phyloP scores from a whole-genome alignment of 228 moss, liverwort and hornwort genomes.

The Sphagnum magellanicum region DNA sequence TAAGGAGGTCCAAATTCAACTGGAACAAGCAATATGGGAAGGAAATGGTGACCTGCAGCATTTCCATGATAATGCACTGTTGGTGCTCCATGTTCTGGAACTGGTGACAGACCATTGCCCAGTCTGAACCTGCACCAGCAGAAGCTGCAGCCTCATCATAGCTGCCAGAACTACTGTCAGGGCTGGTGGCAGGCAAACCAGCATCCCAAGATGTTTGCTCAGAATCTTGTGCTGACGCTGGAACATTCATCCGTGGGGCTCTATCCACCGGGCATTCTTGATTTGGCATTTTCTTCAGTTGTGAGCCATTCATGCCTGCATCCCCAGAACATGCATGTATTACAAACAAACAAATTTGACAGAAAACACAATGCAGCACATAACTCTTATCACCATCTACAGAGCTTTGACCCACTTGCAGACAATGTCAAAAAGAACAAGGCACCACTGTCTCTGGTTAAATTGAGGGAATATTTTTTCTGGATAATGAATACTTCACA shows the following conservation, averaged over 20 bases:
- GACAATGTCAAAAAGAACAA: too few species aligned
- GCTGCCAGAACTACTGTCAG: constrained; percentile 32
- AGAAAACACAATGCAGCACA: too few species aligned
- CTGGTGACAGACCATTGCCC: constrained; percentile 51
- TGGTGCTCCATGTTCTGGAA: constrained; percentile 67
- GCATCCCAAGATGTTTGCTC: constrained; percentile 26
- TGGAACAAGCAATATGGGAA: too few species aligned
- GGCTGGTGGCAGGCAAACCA: constrained; percentile 29
- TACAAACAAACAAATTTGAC: too few species aligned
- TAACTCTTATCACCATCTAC: too few species aligned
- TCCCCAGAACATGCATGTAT: too few species aligned
- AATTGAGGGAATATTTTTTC: too few species aligned
- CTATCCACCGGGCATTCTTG: constrained; percentile 25
- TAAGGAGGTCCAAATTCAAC: too few species aligned
- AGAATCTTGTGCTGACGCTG: constrained; percentile 19
- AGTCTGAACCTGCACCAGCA: constrained; percentile 41
- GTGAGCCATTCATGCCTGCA: too few species aligned
- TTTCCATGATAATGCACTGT: constrained; percentile 75
- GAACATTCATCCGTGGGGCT: constrained; percentile 26
- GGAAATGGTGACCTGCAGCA: constrained; percentile 52
- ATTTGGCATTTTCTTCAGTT: constrained; percentile 9
- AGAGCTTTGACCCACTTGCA: too few species aligned
- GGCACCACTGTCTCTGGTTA: too few species aligned
- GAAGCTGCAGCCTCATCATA: constrained; percentile 42
- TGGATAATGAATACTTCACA: too few species aligned